phyloP scores from a whole-genome alignment of 805 yeast genomes.

The Pichia membranifaciens region DNA sequence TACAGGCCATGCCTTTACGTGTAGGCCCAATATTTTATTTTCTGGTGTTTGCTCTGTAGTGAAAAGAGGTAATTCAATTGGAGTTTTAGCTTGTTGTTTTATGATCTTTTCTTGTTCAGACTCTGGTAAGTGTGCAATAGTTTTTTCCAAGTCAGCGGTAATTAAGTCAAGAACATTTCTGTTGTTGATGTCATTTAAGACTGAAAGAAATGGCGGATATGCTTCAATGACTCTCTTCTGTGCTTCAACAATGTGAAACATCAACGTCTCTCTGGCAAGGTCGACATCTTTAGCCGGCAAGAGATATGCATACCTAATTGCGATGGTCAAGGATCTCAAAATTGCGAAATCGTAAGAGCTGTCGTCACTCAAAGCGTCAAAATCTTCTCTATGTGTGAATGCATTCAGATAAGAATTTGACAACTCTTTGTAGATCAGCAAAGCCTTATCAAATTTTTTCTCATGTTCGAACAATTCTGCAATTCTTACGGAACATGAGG shows the following conservation, averaged over 20 bases:
- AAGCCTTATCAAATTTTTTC: constrained; percentile 24
- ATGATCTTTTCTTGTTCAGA: constrained; percentile 9
- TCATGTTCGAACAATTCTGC: constrained; percentile 70
- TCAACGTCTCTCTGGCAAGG: constrained; percentile 21
- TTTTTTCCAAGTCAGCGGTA: constrained; percentile 12
- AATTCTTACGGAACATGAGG: constrained; percentile 77
- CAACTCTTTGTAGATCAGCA: constrained; percentile 22
- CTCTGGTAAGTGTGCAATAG: constrained; percentile 5
- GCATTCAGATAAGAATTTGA: constrained; percentile 12
- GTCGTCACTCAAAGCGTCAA: constrained; percentile 7
- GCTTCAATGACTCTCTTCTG: constrained; percentile 21
- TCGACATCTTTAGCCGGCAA: constrained; percentile 17
- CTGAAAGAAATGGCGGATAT: constrained; percentile 24
- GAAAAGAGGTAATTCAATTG: constrained; percentile 19
- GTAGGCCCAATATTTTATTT: constrained; percentile 18
- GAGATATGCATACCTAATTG: constrained; percentile 22
- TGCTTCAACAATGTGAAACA: constrained; percentile 22
- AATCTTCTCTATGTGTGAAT: constrained; percentile 10
- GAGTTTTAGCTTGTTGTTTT: constrained; percentile 14
- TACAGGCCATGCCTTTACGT: constrained; percentile 26
- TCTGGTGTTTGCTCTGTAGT: constrained; percentile 21
- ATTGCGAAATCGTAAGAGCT: constrained; percentile 17
- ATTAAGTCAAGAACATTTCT: constrained; percentile 14
- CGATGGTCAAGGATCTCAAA: constrained; percentile 18
- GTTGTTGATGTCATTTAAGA: constrained; percentile 17